Conservation (phyloP, 768 basidiomycete species). For the Podaxis sp. region DNA sequence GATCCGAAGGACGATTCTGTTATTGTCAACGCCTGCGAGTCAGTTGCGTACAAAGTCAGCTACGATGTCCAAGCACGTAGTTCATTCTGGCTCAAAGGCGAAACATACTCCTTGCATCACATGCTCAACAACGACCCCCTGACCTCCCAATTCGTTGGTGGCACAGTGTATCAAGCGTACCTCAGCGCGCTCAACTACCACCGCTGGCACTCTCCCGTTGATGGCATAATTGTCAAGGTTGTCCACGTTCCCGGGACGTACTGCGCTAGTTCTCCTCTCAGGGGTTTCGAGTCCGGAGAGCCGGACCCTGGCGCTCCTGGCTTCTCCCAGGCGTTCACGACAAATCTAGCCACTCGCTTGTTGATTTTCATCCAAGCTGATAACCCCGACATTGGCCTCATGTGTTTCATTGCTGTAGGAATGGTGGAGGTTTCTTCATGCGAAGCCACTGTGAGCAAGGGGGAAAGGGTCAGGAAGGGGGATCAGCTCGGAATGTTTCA, state of each 20-base stretch:
- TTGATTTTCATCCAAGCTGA: conserved; percentile 59
- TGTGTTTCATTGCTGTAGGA: conserved; percentile 59
- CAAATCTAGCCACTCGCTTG: conserved; percentile 45
- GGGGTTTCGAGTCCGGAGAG: conserved; percentile 18
- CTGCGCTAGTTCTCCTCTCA: conserved; percentile 37
- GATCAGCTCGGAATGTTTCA: conserved; percentile 65
- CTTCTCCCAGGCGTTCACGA: conserved; percentile 41
- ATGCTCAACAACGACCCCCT: conserved; percentile 49
- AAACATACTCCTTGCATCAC: conserved; percentile 58
- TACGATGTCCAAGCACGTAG: conserved; percentile 40
- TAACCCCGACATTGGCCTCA: conserved; percentile 50
- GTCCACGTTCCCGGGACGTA: conserved; percentile 51
- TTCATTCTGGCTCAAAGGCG: conserved; percentile 61
- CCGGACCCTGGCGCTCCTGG: conserved; percentile 19
- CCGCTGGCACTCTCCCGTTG: conserved; percentile 63
- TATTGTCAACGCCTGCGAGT: conserved; percentile 56
- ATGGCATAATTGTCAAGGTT: conserved; percentile 39
- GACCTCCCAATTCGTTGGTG: conserved; percentile 45
- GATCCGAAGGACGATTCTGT: conserved; percentile 26
- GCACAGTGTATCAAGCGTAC: conserved; percentile 58
- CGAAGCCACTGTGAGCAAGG: conserved; percentile 46
- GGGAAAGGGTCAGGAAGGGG: conserved; percentile 48
- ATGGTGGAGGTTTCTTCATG: conserved; percentile 66
- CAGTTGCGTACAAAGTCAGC: conserved; percentile 45
- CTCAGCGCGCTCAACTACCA: conserved; percentile 57